Base-by-base conservation (phyloP, 306 rosid genomes). In the barrel medic (Medicago truncatula) region DNA sequence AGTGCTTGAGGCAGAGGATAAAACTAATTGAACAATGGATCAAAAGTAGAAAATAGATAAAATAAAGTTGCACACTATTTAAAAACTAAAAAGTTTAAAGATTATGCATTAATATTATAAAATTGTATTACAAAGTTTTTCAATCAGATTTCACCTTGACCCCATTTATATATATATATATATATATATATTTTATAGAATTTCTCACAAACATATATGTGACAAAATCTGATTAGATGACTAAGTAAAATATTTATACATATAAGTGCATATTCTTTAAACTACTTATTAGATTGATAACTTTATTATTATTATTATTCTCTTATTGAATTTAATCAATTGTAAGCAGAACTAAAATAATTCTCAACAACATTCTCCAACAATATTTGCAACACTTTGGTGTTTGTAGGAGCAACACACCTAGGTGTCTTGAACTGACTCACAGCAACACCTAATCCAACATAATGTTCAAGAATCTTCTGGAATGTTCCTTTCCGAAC, bases 391-490 rank as follows among this genome's bases (percentile, higher is more conserved):
- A 92, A 76, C 75, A 95, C 89, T 75, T 4, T 34, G n/a, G 13
- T 63, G 76, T 95, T 91, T 3, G 79, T 62, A 13, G 85, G 84
- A 9, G 86, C 86, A 20, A 92, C 88, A 81, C 88, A 89, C 38
- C 98, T 84, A 25, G 97, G 96, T 15, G 95, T 85, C 88, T 94
- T 94, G 81, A 83, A 92, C 82, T 92, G 98, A 70, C 87, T 90
- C 25, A 84, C 88, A 44, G 92, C 87, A 10, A 79, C 75, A 20
- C 97, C 99, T 65, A 76, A 79, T 20, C 72, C 86, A 21, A 92
- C 76, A 83, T 18, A 89, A 77, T 92, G 91, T 8, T 89, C 87
- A 5, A 92, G 87, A 60, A 95, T 81, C 83, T 85, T 89, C 53
- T 80, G 91, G 69, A 95, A 92, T 20, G 97, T 92, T 79, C 97